These are phyloP conservation scores for Phytophthora quininea DNA, from an alignment of 352 stramenopile species.

Conservation along the genomic window DNA sequence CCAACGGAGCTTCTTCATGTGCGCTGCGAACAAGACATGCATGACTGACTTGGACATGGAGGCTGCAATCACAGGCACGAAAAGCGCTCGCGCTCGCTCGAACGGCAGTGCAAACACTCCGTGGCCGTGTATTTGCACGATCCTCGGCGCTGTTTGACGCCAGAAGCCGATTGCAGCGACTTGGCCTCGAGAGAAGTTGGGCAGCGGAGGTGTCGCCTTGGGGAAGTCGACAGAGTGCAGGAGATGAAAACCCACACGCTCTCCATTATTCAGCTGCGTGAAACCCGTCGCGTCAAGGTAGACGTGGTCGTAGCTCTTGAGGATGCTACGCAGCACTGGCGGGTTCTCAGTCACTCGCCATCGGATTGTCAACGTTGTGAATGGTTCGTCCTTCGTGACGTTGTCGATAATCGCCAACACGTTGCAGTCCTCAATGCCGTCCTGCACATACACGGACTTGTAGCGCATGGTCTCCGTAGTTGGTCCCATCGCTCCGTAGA, in stretches of 20 bases:
- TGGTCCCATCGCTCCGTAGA: constrained; percentile 35
- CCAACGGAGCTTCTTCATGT: constrained; percentile 33
- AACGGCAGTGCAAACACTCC: constrained; percentile 27
- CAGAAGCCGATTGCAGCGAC: constrained; percentile 33
- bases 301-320: constrained; percentile 42
- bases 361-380: constrained; percentile 25
- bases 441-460: constrained; percentile 36
- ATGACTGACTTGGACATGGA: constrained; percentile 36
- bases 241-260: constrained; percentile 35
- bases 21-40: constrained; percentile 25
- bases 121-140: constrained; percentile 27
- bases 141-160: constrained; percentile 20
- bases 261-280: constrained; percentile 17
- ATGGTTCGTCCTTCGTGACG: constrained; percentile 23
- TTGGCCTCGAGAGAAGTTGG: constrained; percentile 28
- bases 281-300: constrained; percentile 39
- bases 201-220: constrained; percentile 19
- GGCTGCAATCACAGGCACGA: constrained; percentile 23
- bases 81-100: constrained; percentile 22
- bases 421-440: constrained; percentile 33
- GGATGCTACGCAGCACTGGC: constrained; percentile 28
- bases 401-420: constrained; percentile 38
- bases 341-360: constrained; percentile 34
- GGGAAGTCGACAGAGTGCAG: constrained; percentile 37
- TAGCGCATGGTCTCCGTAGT: constrained; percentile 39